Evolutionary conservation across 768 basidiomycete genomes (phyloP), one percentile per base, ranked within the genome.

Genomic region (Kwoniella mangroviensis): DNA sequence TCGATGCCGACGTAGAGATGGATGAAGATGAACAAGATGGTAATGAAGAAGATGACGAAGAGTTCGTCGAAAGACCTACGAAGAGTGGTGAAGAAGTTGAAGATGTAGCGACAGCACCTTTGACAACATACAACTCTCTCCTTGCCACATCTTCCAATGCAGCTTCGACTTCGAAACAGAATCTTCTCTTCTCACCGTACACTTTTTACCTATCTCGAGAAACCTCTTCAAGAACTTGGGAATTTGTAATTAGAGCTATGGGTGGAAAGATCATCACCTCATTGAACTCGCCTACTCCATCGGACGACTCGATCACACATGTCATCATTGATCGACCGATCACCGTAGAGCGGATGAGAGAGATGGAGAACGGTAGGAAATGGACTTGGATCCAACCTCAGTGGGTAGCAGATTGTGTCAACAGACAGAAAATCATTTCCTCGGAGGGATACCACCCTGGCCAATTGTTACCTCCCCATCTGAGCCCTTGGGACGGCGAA

Each of bases 321-420:
- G 90, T 98, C 71, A 89, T 99, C 76, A 90, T 97, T 76, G 97
- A 99, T 82, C 88, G 97, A 54, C 96, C 97, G 1, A 72, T 88
- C 42, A 78, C 81, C 12, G 71, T 75, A 2, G 75, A 79, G n/a
- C 62, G 76, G 22, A 83, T 79, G 71, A 88, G 88, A 63, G 88
- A 90, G 73, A 87, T 87, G 74, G 88, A 90, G 74, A 85, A 87
- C 53, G 86, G 89, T 45, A 84, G 86, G 54, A 88, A 88, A 81
- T 87, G 94, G 77, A 93, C 92, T 79, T 93, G 91, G 82, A 87
- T 98, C 19, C 97, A 98, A 83, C 97, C 97, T 12, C 96, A 98
- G 83, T 98, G 97, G 97, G 88, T 97, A 41, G 92, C 93, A 43
- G 97, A 99, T 82, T 97, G 92, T 82, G 89, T 97, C 81, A 99